A percentile compares a stretch with the other conserved stretches of the same genome.
Evolutionary conservation across 257 asterid genomes (phyloP).

Genomic region (Solanum acaule): DNA sequence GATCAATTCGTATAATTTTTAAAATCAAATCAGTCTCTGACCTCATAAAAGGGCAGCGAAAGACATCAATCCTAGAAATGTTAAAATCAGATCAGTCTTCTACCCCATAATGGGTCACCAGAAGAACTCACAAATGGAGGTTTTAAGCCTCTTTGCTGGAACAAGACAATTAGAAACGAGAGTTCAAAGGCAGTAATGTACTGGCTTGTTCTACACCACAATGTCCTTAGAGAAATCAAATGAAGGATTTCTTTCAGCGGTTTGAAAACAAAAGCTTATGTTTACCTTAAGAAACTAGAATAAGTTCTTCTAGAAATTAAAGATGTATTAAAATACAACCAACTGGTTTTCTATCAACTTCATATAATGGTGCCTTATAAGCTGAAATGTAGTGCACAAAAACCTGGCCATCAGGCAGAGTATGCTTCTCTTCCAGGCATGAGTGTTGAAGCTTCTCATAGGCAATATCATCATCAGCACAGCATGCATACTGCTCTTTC

Average conservation of each 20-base stretch:
- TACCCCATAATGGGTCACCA: not conserved
- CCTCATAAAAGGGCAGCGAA: not conserved
- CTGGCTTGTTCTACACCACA: not conserved
- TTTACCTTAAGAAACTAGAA: not conserved
- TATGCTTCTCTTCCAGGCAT: conserved; percentile 69
- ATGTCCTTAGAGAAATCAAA: not conserved
- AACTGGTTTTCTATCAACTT: not conserved
- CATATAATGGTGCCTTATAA: not conserved
- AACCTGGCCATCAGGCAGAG: conserved; percentile 97
- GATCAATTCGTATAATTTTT: not conserved
- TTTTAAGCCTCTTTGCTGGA: not conserved
- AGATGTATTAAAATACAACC: not conserved
- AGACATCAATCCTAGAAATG: not conserved
- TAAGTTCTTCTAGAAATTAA: not conserved
- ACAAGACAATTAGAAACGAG: not conserved
- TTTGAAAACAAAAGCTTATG: not conserved
- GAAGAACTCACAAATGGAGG: not conserved
- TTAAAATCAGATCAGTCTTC: not conserved
- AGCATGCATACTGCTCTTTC: conserved; percentile 77
- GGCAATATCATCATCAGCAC: conserved; percentile 63
- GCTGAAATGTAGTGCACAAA: not conserved
- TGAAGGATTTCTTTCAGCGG: not conserved
- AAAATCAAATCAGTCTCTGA: not conserved
- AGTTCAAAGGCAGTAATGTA: not conserved
- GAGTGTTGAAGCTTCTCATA: conserved; percentile 44